Evolutionary conservation across 495 filamentous ascomycete species (phyloP), one percentile per base, ranked within the genome.

Genomic region (Chaetomidium leptoderma): DNA sequence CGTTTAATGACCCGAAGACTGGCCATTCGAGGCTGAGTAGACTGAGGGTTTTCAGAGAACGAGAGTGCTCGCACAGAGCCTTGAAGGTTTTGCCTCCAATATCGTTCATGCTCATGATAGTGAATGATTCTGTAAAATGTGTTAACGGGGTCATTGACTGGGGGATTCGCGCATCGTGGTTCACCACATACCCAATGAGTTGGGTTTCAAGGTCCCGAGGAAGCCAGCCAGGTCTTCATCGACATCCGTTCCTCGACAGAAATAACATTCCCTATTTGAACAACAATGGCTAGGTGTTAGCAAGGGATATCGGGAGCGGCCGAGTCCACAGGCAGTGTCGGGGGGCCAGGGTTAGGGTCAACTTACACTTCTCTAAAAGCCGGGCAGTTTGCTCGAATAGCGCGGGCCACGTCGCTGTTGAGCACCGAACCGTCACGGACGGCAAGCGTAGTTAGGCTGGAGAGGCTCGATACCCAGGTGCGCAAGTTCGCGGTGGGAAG

Each of bases 351-450:
- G 30, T 39, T 19, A 26, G 36, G 13, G 40, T 24, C 9, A 33
- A 59, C 63, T 35, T 59, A 67, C 66, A 92, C 63, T 30, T 79
- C 73, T 40, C 80, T 74, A 61, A 92, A 87, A 10, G 76, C 63
- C 3, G 79, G 82, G 57, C 87, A 92, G 62, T 80, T 72, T 36
- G 74, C 58, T 16, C 71, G 66, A 30, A 92, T 78, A n/a, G 79
- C 73, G 9, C 66, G 65, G 14, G 78, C 78, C 7, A 75, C 73
- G 39, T 79, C 76, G 35, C 76, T 70, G 43, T 70, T 75, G 0
- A 92, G 75, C 19, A 81, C 73, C 26, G 72, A 74, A 6, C 85
- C 86, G 55, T 84, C 76, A 63, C 74, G 81, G 6, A 89, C 68
- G 21, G 76, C 73, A 21, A 91, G 65, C 5, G 70, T 68, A 6